Evolutionary conservation across 176 grass and related monocot species (phyloP).

Genomic region (Zoysia pacifica): DNA sequence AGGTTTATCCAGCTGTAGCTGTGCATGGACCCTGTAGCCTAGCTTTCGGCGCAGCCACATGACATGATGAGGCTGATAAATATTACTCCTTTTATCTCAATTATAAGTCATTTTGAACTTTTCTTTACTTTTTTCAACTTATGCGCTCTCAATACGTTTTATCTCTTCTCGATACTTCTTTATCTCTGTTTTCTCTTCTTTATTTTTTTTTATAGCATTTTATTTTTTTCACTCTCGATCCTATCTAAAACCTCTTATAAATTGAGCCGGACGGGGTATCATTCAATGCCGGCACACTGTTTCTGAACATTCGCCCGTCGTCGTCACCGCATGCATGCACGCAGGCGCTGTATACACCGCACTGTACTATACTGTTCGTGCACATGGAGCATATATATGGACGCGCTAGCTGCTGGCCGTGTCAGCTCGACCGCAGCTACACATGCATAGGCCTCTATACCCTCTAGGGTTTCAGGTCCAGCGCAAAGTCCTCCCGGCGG

Average conservation of each 20-base stretch:
- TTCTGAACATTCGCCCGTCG: constrained; percentile 37
- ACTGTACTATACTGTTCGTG: constrained; percentile 8
- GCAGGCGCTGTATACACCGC: neutral
- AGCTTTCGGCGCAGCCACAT: constrained; percentile 18
- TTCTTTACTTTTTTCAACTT: too few relatives aligned
- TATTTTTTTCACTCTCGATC: too few relatives aligned
- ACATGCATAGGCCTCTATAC: neutral
- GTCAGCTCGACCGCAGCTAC: constrained; percentile 8
- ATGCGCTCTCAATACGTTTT: too few relatives aligned
- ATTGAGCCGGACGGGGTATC: neutral
- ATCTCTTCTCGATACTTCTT: too few relatives aligned
- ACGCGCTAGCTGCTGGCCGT: neutral
- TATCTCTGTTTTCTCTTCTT: too few relatives aligned
- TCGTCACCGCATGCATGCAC: too few relatives aligned
- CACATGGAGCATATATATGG: constrained; percentile 30
- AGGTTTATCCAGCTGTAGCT: neutral
- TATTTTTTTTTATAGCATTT: too few relatives aligned
- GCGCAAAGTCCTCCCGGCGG: constrained; percentile 31
- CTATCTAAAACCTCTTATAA: too few relatives aligned
- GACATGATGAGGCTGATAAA: neutral
- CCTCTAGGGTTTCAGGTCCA: constrained; percentile 34
- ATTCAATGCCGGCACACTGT: neutral
- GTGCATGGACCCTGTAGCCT: neutral
- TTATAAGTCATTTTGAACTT: too few relatives aligned
- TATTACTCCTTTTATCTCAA: neutral